A percentile compares a stretch with the other conserved stretches of the same genome.
Conservation (phyloP, 345 rosid genomes). For the Gossypium rotundifolium region DNA sequence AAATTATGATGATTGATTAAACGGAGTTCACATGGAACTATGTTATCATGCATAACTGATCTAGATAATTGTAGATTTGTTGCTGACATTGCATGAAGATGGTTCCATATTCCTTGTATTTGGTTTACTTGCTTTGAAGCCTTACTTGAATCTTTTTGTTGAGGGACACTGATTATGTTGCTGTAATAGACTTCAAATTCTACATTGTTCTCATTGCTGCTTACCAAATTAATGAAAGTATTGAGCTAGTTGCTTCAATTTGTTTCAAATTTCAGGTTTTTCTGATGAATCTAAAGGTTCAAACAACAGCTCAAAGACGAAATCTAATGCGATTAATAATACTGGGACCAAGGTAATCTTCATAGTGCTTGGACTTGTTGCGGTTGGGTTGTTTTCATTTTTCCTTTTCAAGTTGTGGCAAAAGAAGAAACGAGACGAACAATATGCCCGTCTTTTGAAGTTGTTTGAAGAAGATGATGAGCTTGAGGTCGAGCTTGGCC, state of each 20-base stretch:
- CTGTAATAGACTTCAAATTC: not conserved
- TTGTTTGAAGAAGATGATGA: constrained; percentile 98
- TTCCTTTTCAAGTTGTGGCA: constrained; percentile 49
- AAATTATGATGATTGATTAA: not conserved
- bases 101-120: not conserved
- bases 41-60: not conserved
- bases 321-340: constrained; percentile 31
- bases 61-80: not conserved
- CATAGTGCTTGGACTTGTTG: constrained; percentile 44
- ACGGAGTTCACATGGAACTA: not conserved
- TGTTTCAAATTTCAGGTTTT: constrained; percentile 34
- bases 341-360: constrained; percentile 47
- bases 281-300: constrained; percentile 42
- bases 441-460: constrained; percentile 85
- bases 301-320: constrained; percentile 29
- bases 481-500: constrained; percentile 95
- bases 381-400: constrained; percentile 47
- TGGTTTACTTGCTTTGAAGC: not conserved
- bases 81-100: not conserved
- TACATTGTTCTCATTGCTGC: not conserved
- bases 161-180: not conserved
- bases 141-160: not conserved
- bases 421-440: constrained; percentile 96
- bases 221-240: not conserved
- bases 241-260: not conserved